Percentiles rank a stretch among this genome's conserved stretches.
These are phyloP conservation scores for Plasmodium sp. DNA, from an alignment of 169 alveolate species.

Conservation along the genomic window DNA sequence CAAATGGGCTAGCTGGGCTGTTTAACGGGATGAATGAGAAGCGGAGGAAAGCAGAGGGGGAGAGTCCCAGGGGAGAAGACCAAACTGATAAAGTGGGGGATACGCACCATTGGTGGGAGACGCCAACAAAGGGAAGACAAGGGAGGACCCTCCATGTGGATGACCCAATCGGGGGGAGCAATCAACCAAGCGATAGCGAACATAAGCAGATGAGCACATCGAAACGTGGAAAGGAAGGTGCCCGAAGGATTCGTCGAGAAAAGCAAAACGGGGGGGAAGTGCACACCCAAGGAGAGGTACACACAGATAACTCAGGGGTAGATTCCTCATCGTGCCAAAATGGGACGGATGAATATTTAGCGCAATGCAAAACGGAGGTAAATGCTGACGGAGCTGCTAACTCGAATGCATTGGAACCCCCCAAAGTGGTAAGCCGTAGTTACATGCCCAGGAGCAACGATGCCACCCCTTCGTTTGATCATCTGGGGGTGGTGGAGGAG, in stretches of 20 bases:
- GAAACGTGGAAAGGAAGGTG: not conserved
- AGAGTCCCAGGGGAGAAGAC: not conserved
- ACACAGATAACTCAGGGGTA: not conserved
- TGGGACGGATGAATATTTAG: not conserved
- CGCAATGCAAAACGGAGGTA: not conserved
- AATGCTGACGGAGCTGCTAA: not conserved
- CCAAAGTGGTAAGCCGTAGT: not conserved
- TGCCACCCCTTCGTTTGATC: not conserved
- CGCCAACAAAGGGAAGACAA: not conserved
- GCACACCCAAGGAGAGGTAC: not conserved
- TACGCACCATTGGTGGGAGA: not conserved
- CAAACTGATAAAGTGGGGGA: not conserved
- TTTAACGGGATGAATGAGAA: conserved; percentile 22
- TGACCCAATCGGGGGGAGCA: not conserved
- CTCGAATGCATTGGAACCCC: not conserved
- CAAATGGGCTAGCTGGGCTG: conserved; percentile 15
- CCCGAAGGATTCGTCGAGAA: not conserved
- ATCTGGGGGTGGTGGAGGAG: not conserved
- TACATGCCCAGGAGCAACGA: not conserved
- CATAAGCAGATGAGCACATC: not conserved
- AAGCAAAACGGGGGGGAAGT: not conserved
- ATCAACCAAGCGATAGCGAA: not conserved
- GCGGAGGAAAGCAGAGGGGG: not conserved
- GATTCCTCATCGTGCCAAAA: not conserved
- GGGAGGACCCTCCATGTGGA: not conserved